phyloP scores from a whole-genome alignment of 805 yeast species.

The Yarrowia sp. region DNA sequence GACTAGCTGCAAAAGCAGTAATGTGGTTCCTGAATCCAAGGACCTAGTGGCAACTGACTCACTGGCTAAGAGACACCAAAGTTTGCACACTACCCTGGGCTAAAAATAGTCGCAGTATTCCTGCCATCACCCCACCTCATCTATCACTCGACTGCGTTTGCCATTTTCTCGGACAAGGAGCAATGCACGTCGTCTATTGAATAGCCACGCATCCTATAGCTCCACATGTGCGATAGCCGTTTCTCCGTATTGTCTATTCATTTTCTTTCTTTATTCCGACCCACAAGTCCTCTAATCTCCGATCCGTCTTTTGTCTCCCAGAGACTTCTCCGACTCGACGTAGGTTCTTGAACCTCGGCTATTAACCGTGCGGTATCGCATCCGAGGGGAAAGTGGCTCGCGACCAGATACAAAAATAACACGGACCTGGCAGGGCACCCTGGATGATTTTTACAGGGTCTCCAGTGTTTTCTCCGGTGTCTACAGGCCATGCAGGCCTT shows the following conservation, averaged over 20 bases:
- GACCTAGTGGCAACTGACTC: background rate
- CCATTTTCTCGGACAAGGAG: slow-evolving; percentile 17
- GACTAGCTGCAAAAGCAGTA: background rate
- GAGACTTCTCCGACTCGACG: background rate
- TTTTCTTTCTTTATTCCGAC: background rate
- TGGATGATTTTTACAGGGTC: too few relatives aligned
- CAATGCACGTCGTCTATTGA: background rate
- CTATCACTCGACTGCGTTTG: background rate
- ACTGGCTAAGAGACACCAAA: background rate
- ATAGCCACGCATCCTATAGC: background rate
- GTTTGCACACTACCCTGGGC: background rate
- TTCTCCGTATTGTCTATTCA: background rate
- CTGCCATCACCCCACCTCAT: background rate
- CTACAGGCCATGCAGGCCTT: background rate
- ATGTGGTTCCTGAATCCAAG: background rate
- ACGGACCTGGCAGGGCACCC: too few relatives aligned
- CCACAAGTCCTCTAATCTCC: background rate
- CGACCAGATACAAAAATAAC: background rate
- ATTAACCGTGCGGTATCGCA: background rate
- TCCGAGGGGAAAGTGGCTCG: background rate
- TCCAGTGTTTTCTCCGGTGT: too few relatives aligned
- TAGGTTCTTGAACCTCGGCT: background rate
- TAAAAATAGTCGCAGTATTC: too few relatives aligned
- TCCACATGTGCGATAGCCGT: background rate
- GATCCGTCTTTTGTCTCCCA: background rate